Evolutionary conservation across 352 stramenopile genomes (phyloP).

Genomic region (Pythium grandisporangium): DNA sequence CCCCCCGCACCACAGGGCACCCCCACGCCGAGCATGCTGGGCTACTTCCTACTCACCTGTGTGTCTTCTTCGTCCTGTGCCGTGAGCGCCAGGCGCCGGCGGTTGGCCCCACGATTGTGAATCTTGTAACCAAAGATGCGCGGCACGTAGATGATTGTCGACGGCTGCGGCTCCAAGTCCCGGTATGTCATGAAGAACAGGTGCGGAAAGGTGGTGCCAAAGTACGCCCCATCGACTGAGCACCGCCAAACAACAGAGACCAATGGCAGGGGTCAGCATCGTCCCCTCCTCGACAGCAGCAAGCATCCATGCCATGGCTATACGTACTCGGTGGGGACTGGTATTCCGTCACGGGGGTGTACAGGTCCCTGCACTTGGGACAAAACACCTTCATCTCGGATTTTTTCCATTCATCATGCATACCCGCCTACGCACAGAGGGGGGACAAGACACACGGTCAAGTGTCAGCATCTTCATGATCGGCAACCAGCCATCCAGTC

Average conservation of each 20-base stretch:
- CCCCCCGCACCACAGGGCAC: too few species aligned
- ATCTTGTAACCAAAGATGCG: slow-evolving; percentile 92
- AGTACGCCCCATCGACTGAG: slow-evolving; percentile 94
- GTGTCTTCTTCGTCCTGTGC: slow-evolving; percentile 77
- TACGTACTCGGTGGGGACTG: slow-evolving; percentile 74
- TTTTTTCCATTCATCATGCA: slow-evolving; percentile 86
- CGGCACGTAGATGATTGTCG: slow-evolving; percentile 82
- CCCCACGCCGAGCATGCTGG: not conserved
- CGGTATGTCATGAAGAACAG: slow-evolving; percentile 98
- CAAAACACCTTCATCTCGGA: slow-evolving; percentile 89
- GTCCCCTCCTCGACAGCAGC: not conserved
- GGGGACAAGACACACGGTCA: too few species aligned
- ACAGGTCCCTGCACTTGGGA: slow-evolving; percentile 83
- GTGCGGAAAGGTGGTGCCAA: slow-evolving; percentile 98
- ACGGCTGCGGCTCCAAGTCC: slow-evolving; percentile 80
- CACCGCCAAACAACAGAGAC: slow-evolving; percentile 1
- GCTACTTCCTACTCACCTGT: slow-evolving; percentile 34
- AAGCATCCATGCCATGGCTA: too few species aligned
- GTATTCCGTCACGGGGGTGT: slow-evolving; percentile 79
- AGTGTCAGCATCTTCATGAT: too few species aligned
- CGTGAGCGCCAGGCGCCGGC: slow-evolving; percentile 68
- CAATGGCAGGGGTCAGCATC: not conserved
- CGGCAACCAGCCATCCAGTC: too few species aligned
- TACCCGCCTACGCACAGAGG: slow-evolving; percentile 36
- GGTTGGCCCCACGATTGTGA: slow-evolving; percentile 81